A percentile compares a stretch with the other conserved stretches of the same genome.
phyloP scores from a whole-genome alignment of 495 filamentous ascomycete genomes.

The Aspergillus avenaceus region DNA sequence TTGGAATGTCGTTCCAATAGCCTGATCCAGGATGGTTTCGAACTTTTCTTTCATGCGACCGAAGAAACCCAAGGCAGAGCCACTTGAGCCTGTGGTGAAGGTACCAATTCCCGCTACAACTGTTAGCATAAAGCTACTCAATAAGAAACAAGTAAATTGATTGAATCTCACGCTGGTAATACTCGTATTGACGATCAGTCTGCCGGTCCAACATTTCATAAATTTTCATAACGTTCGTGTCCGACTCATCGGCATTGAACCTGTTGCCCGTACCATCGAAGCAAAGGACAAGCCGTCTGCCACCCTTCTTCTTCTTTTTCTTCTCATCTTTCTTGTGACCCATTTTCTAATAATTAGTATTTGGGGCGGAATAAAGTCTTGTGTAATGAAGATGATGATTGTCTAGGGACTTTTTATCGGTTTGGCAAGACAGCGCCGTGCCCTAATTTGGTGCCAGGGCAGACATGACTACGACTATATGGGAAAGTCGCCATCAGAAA shows the following conservation, averaged over 20 bases:
- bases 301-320: no score
- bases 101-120: conserved; percentile 15
- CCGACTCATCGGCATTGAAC: conserved; percentile 10
- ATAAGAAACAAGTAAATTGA: no score
- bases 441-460: no score
- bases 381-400: no score
- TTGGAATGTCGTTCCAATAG: conserved; percentile 68
- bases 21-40: conserved; percentile 21
- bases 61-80: conserved; percentile 1
- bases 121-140: not conserved
- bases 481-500: no score
- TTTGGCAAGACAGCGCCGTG: no score
- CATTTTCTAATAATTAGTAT: no score
- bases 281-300: conserved; percentile 12
- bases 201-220: conserved; percentile 12
- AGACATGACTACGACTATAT: no score
- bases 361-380: no score
- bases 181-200: conserved; percentile 5
- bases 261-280: conserved; percentile 18
- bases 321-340: no score
- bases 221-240: conserved; percentile 16
- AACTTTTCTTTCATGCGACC: conserved; percentile 4
- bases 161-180: conserved; percentile 13
- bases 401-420: no score
- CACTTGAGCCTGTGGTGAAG: conserved; percentile 8